These are phyloP conservation scores for Beverwykella pulmonaria DNA, from an alignment of 495 filamentous ascomycete genomes.

Conservation along the genomic window DNA sequence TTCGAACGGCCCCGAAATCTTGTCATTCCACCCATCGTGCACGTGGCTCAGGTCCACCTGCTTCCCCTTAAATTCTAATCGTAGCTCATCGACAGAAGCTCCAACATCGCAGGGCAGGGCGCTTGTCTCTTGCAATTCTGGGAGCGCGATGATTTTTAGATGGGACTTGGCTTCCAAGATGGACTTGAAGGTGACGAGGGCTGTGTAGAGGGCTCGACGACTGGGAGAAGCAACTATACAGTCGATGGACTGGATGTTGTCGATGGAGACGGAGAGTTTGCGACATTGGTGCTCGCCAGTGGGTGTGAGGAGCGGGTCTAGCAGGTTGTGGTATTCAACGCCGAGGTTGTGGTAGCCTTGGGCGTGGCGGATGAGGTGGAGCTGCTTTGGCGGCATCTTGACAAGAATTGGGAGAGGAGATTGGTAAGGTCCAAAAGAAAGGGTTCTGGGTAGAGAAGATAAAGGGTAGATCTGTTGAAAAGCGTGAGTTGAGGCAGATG, in stretches of 20 bases:
- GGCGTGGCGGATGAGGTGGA: slow-evolving; percentile 47
- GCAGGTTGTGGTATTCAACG: slow-evolving; percentile 53
- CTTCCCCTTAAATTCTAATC: slow-evolving; percentile 59
- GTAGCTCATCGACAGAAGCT: slow-evolving; percentile 55
- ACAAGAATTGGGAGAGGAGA: not conserved
- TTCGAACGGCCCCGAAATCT: slow-evolving; percentile 60
- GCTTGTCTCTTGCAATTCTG: slow-evolving; percentile 80
- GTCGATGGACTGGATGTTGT: slow-evolving; percentile 60
- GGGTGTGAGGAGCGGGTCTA: slow-evolving; percentile 77
- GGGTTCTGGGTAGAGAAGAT: not conserved
- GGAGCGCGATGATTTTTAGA: slow-evolving; percentile 67
- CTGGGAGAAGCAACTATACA: slow-evolving; percentile 82
- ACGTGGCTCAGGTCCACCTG: slow-evolving; percentile 67
- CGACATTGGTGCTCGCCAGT: slow-evolving; percentile 77
- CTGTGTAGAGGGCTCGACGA: slow-evolving; percentile 80
- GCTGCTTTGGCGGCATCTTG: slow-evolving; percentile 25
- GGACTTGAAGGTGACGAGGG: slow-evolving; percentile 68
- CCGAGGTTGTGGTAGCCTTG: slow-evolving; percentile 83
- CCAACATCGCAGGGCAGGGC: slow-evolving; percentile 81
- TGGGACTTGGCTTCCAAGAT: slow-evolving; percentile 52
- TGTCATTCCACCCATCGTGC: slow-evolving; percentile 69
- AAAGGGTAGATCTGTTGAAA: too few species aligned
- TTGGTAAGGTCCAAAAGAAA: not conserved
- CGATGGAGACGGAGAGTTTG: slow-evolving; percentile 57
- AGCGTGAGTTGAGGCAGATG: too few species aligned